Evolutionary conservation across 1,284 basidiomycete genomes (phyloP).

Genomic region (Austroboletus niveus): DNA sequence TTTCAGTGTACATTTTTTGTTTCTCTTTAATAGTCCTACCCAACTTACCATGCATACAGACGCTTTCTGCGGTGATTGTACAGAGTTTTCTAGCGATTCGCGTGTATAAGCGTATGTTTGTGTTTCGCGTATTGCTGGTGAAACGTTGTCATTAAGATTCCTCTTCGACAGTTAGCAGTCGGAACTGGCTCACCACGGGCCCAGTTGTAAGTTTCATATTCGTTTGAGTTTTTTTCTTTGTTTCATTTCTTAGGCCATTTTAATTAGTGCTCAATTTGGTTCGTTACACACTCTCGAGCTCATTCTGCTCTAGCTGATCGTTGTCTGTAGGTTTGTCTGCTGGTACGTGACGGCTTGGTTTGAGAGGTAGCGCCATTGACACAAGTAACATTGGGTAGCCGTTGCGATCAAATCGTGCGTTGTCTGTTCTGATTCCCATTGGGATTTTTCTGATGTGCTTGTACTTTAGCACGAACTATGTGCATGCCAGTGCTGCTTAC

Average conservation of each 20-base stretch:
- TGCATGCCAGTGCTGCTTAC: constrained; percentile 37
- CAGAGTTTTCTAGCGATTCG: constrained; percentile 34
- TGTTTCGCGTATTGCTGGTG: not conserved
- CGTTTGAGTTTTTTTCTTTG: not conserved
- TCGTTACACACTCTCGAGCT: constrained; percentile 10
- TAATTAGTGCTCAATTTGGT: constrained; percentile 55
- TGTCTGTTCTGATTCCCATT: not conserved
- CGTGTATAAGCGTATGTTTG: constrained; percentile 24
- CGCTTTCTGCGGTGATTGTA: constrained; percentile 35
- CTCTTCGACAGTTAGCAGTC: constrained; percentile 24
- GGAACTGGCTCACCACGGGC: constrained; percentile 8
- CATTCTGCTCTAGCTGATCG: constrained; percentile 1
- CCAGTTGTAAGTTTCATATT: constrained; percentile 8
- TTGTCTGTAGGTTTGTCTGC: constrained; percentile 10
- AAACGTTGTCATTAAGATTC: not conserved
- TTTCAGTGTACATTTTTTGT: constrained; percentile 27
- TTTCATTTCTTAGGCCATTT: constrained; percentile 9
- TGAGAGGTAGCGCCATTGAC: not conserved
- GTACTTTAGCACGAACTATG: constrained; percentile 30
- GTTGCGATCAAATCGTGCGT: constrained; percentile 41
- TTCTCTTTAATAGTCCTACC: not conserved
- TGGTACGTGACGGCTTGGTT: constrained; percentile 12
- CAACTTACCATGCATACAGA: constrained; percentile 6
- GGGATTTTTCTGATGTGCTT: not conserved
- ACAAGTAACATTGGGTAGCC: constrained; percentile 26